phyloP scores from a whole-genome alignment of 2,329 filamentous ascomycete genomes.

The Cladosporium oxysporum region DNA sequence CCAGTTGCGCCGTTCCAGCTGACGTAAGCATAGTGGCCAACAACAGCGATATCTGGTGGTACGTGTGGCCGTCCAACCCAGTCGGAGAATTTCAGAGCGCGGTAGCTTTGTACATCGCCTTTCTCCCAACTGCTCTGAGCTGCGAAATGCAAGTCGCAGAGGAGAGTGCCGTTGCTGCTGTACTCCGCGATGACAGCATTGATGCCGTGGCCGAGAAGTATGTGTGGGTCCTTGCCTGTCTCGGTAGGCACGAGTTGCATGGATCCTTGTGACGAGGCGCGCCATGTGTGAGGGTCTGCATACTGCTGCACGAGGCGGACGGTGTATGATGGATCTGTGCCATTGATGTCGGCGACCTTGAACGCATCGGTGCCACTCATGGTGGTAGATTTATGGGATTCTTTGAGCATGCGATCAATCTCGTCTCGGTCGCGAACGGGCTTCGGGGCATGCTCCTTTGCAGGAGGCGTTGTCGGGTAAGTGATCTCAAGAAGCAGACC shows the following conservation, averaged over 20 bases:
- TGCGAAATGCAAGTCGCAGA: slow-evolving; percentile 55
- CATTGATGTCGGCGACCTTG: slow-evolving; percentile 32
- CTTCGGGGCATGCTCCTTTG: neutral
- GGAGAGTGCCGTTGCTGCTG: slow-evolving; percentile 46
- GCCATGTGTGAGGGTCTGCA: slow-evolving; percentile 31
- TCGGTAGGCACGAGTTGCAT: slow-evolving; percentile 55
- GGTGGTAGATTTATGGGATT: neutral
- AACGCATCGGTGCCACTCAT: slow-evolving; percentile 24
- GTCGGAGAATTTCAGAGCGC: slow-evolving; percentile 50
- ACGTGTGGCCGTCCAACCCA: slow-evolving; percentile 47
- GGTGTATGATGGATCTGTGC: slow-evolving; percentile 32
- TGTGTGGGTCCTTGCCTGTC: slow-evolving; percentile 44
- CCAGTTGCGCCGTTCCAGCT: slow-evolving; percentile 55
- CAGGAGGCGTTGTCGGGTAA: slow-evolving; percentile 26
- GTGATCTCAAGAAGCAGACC: slow-evolving; percentile 37
- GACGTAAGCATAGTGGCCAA: slow-evolving; percentile 46
- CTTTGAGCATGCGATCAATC: neutral
- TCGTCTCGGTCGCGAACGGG: neutral
- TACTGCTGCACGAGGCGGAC: slow-evolving; percentile 35
- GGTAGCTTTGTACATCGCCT: slow-evolving; percentile 52
- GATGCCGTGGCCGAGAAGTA: slow-evolving; percentile 58
- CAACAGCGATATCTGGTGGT: slow-evolving; percentile 38
- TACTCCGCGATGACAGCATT: slow-evolving; percentile 43
- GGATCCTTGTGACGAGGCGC: slow-evolving; percentile 52
- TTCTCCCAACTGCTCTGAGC: slow-evolving; percentile 31